Base-by-base conservation (phyloP, 805 yeast genomes). In the Ogataea henricii region DNA sequence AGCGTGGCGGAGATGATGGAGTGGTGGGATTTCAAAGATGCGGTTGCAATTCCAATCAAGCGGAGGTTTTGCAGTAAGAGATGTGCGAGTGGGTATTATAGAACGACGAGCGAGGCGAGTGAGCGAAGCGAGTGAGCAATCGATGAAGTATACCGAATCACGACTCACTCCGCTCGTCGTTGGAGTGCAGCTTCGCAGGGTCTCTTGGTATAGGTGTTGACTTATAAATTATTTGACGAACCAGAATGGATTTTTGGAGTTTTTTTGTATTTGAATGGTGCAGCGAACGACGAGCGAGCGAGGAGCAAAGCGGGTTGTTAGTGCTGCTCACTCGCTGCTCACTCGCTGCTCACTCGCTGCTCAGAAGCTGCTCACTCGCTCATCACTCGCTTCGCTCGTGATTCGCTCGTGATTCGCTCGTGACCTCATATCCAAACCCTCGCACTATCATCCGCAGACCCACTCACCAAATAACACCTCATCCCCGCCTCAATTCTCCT, bases 1-100 rank as follows among this genome's bases (percentile, higher is more conserved):
- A 78, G 84, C 2, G 70, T 73, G 12, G 87, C 86, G 0, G 83
- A 82, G 54, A 71, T 76, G 1, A 59, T 76, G 51, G 87, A 82
- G 58, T 82, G 87, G 87, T 82, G 88, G 87, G 83, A 82, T 55
- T 69, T 81, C 40, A 69, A 76, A 42, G 74, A 70, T 32, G 76
- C 81, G 47, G 69, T 64, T 30, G 60, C 69, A 29, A 63, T 81
- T 3, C 87, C 88, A 0, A 69, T 82, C 22, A 74, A 76, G 55
- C 65, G 78, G 33, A 74, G 74, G 49, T 82, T 82, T 53, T 82
- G 87, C 53, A 70, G 78, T 49, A 80, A 78, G 1, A 57, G 65
- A 20, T 82, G 87, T 62, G 71, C 71, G 2, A 30, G 41, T 6
- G 18, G 22, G 9, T 72, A 76, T 75, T 27, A 27, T 12, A 6